These are phyloP conservation scores for Globisporangium camurandrum DNA, from an alignment of 352 stramenopile genomes.

Conservation along the genomic window DNA sequence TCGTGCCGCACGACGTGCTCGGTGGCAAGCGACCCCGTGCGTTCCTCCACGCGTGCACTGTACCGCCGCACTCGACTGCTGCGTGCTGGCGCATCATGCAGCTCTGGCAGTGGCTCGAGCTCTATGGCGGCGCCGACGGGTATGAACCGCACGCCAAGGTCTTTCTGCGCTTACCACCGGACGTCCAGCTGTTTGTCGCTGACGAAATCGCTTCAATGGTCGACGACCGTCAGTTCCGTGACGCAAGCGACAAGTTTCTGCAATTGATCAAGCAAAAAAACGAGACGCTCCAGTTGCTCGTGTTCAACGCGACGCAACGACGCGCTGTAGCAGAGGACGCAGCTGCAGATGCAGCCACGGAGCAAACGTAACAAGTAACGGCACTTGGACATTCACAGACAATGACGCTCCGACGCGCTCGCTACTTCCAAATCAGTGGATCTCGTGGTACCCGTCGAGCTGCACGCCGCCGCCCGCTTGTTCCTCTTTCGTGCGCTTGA, in stretches of 20 bases:
- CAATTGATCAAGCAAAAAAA: constrained; percentile 45
- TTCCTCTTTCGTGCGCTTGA: constrained; percentile 23
- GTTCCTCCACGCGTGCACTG: constrained; percentile 28
- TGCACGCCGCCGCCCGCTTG: constrained; percentile 2
- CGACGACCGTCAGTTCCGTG: constrained; percentile 23
- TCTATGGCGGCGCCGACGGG: constrained; percentile 39
- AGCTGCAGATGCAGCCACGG: constrained; percentile 1
- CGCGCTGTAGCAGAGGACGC: constrained; percentile 14
- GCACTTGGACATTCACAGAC: neutral
- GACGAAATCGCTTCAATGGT: constrained; percentile 22
- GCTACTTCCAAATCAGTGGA: too few relatives aligned
- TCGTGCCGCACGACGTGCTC: constrained; percentile 25
- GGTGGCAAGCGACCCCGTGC: constrained; percentile 23
- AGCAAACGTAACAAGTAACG: neutral
- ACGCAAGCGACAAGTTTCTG: constrained; percentile 28
- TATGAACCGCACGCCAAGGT: constrained; percentile 35
- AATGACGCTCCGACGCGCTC: too few relatives aligned
- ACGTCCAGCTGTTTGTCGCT: constrained; percentile 43
- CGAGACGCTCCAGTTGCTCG: constrained; percentile 53
- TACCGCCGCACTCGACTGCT: constrained; percentile 17
- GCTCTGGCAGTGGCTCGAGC: constrained; percentile 47
- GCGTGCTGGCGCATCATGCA: constrained; percentile 35
- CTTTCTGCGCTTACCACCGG: constrained; percentile 32
- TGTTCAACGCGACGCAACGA: constrained; percentile 39
- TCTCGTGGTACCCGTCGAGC: constrained; percentile 26